phyloP scores from a whole-genome alignment of 345 rosid genomes.

The Acer campestre region DNA sequence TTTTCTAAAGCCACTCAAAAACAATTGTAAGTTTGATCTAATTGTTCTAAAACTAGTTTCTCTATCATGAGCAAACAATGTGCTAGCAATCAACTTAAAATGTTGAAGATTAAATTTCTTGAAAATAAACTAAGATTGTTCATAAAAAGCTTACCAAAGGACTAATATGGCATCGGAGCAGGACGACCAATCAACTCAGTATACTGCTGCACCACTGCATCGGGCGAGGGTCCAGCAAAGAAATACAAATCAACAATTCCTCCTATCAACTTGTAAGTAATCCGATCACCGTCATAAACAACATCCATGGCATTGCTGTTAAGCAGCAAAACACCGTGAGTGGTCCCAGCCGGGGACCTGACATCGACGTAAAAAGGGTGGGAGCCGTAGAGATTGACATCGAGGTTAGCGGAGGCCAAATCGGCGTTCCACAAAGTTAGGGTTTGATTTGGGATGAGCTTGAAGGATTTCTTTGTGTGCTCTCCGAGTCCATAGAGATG shows the following conservation, averaged over 20 bases:
- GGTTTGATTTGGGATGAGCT: not conserved
- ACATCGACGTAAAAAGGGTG: not conserved
- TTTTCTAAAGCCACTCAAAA: no score
- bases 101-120: not conserved
- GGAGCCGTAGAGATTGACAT: not conserved
- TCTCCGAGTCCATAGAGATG: slow-evolving; percentile 4
- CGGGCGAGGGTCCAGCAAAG: slow-evolving; percentile 46
- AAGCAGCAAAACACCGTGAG: slow-evolving; percentile 39
- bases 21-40: no score
- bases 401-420: not conserved
- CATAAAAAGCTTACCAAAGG: slow-evolving; percentile 24
- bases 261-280: slow-evolving; percentile 48
- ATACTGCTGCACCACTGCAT: slow-evolving; percentile 43
- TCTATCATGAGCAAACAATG: not conserved
- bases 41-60: no score
- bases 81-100: not conserved
- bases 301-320: slow-evolving; percentile 35
- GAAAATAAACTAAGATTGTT: not conserved
- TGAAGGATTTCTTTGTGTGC: not conserved
- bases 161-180: slow-evolving; percentile 62
- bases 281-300: slow-evolving; percentile 41
- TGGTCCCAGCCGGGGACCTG: not conserved
- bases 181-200: slow-evolving; percentile 52
- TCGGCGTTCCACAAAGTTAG: not conserved
- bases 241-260: slow-evolving; percentile 46